Evolutionary conservation across 2,329 filamentous ascomycete genomes (phyloP), one percentile per base, ranked within the genome.

Genomic region (Trichoderma endophyticum): DNA sequence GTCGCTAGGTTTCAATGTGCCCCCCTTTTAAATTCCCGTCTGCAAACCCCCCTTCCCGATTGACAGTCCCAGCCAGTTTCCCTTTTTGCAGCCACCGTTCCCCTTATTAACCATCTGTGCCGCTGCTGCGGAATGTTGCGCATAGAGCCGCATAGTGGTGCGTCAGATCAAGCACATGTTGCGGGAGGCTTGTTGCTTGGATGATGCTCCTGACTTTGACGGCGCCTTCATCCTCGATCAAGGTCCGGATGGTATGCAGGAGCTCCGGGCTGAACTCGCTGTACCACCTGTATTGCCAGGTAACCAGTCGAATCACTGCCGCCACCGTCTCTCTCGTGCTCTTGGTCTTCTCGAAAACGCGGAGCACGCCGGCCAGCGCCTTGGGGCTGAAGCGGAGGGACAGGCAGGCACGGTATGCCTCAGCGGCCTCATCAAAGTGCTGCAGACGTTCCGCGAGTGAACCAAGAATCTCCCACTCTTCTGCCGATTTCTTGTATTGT

Each of bases 241-340:
- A 86, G 75, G 93, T 94, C 74, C 96, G 91, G 78, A 98, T 93
- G 3, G 93, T 92, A 81, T 91, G 93, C 69, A 99, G 88, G 57
- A 99, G 87, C 75, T 95, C 91, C 0, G 96, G 96, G 21, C 95
- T 98, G 83, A 99, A 99, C 88, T 99, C 96, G 71, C 95, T 98
- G 84, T 99, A 99, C 96, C 96, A 99, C 76, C 96, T 88, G 83
- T 98, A 99, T 83, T 99, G 96, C 96, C 96, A 99, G 14, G 95
- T 96, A 39, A 98, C 93, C 56, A 99, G 85, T 67, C 94, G 87
- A 75, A 99, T 98, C 72, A 98, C 86, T n/a, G 93, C 91, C 32
- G 91, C 92, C 7, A 98, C 88, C 71, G 91, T 93, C 73, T 94
- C 92, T 73, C 94, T 86, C 4, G 93, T 94, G 82, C 93, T 93